Percentiles rank a stretch among this genome's conserved stretches.
phyloP scores from a whole-genome alignment of 1,284 basidiomycete species.

The Malassezia cuniculi region DNA sequence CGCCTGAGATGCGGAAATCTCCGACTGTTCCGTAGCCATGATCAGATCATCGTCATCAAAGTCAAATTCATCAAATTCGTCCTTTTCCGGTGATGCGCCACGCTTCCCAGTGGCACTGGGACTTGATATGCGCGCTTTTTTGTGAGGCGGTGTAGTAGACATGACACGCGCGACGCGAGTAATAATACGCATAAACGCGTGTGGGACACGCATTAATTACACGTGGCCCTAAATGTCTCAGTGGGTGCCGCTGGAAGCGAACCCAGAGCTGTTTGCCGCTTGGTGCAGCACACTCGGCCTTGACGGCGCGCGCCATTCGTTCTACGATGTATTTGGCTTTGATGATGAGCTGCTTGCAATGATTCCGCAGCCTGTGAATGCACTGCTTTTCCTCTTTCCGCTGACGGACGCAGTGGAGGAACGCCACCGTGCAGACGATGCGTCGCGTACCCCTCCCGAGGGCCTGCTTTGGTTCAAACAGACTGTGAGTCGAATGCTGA shows the following conservation, averaged over 20 bases:
- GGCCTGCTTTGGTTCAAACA: constrained; percentile 38
- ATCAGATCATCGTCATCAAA: constrained; percentile 24
- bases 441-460: constrained; percentile 7
- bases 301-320: constrained; percentile 44
- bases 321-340: constrained; percentile 49
- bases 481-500: constrained; percentile 9
- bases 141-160: too few species aligned
- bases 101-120: too few species aligned
- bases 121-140: too few species aligned
- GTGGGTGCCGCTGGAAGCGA: constrained; percentile 45
- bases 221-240: too few species aligned
- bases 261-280: constrained; percentile 40
- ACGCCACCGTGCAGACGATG: constrained; percentile 18
- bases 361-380: constrained; percentile 48
- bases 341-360: constrained; percentile 49
- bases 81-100: constrained; percentile 5
- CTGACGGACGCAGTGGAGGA: constrained; percentile 43
- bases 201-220: too few species aligned
- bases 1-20: constrained; percentile 12
- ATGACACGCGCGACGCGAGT: too few species aligned
- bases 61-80: constrained; percentile 24
- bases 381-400: constrained; percentile 49
- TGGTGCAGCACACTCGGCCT: constrained; percentile 36
- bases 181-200: too few species aligned
- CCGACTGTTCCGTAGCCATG: constrained; percentile 22